Evolutionary conservation across 257 asterid genomes (phyloP).

Genomic region (Solanum infundibuliforme): DNA sequence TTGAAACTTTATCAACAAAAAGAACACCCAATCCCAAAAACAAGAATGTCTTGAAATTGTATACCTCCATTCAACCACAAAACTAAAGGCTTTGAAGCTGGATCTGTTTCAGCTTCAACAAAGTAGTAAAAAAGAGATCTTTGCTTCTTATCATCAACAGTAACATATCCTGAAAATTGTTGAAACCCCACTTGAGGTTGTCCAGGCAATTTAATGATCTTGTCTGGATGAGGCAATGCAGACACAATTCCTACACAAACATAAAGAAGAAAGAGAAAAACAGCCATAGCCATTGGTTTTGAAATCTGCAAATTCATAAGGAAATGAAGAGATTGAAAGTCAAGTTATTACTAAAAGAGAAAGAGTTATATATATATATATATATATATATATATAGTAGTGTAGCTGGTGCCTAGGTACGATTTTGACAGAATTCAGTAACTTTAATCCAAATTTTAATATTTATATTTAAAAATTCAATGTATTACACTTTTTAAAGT

Average conservation of each 20-base stretch:
- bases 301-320: conserved; percentile 2
- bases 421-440: neutral
- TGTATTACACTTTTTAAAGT: neutral
- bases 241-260: conserved; percentile 10
- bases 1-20: neutral
- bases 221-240: conserved; percentile 37
- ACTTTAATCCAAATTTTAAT: neutral
- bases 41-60: neutral
- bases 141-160: conserved; percentile 42
- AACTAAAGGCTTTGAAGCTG: conserved; percentile 48
- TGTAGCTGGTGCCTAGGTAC: too few relatives aligned
- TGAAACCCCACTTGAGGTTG: conserved; percentile 53
- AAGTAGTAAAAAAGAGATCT: conserved; percentile 55
- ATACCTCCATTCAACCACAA: conserved; percentile 71
- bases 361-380: neutral
- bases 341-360: neutral
- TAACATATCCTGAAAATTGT: conserved; percentile 58
- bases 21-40: neutral
- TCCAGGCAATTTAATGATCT: conserved; percentile 45
- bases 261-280: conserved; percentile 24
- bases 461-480: neutral
- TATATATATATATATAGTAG: too few relatives aligned
- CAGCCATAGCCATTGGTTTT: conserved; percentile 9
- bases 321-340: neutral
- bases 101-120: conserved; percentile 48